Percentiles rank a stretch among this genome's conserved stretches.
phyloP scores from a whole-genome alignment of 2,329 filamentous ascomycete genomes.

The Penicillium vulpinum region DNA sequence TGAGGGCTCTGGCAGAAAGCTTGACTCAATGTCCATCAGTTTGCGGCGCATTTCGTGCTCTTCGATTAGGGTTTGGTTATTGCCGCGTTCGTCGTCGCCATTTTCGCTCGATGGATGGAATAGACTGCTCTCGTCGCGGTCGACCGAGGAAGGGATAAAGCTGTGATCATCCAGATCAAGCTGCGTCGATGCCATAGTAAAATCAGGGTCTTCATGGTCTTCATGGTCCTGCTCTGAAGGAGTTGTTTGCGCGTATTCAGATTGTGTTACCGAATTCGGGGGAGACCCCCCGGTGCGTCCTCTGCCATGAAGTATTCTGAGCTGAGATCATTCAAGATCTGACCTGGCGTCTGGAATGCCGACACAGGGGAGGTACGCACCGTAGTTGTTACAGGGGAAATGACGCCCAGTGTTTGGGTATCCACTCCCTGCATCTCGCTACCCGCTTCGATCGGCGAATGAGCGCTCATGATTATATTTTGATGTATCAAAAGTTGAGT shows the following conservation, averaged over 20 bases:
- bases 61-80: slow-evolving; percentile 50
- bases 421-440: slow-evolving; percentile 20
- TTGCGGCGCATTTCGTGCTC: slow-evolving; percentile 61
- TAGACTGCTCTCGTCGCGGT: slow-evolving; percentile 38
- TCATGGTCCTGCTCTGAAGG: slow-evolving; percentile 13
- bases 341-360: slow-evolving; percentile 36
- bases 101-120: slow-evolving; percentile 33
- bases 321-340: slow-evolving; percentile 32
- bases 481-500: background rate
- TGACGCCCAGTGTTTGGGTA: slow-evolving; percentile 30
- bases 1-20: slow-evolving; percentile 60
- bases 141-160: slow-evolving; percentile 33
- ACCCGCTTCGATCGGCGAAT: slow-evolving; percentile 23
- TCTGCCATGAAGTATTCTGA: slow-evolving; percentile 34
- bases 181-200: slow-evolving; percentile 18
- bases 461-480: slow-evolving; percentile 8
- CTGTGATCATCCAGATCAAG: slow-evolving; percentile 30
- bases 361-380: slow-evolving; percentile 15
- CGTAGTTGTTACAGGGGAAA: slow-evolving; percentile 32
- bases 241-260: slow-evolving; percentile 5
- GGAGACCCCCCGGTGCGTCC: slow-evolving; percentile 28
- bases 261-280: slow-evolving; percentile 21
- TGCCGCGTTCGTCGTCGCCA: slow-evolving; percentile 34
- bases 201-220: slow-evolving; percentile 19
- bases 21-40: slow-evolving; percentile 64